phyloP scores from a whole-genome alignment of 1,284 basidiomycete species.

The Rhodotorula sp. region DNA sequence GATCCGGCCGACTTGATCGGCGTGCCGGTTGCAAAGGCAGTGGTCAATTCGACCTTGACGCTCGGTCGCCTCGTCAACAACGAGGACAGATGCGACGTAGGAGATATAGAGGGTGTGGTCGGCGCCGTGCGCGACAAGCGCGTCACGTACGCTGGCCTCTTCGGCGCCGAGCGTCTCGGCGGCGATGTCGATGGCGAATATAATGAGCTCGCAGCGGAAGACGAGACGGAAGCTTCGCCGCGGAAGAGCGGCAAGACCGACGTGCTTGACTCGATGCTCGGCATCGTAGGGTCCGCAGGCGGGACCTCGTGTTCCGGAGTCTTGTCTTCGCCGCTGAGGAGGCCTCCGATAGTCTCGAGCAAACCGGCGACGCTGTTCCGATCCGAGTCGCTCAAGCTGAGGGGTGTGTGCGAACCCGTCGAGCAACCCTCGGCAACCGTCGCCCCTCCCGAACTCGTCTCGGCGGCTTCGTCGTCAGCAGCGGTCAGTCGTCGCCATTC shows the following conservation, averaged over 20 bases:
- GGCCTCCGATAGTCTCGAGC: not conserved
- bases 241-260: too few relatives aligned
- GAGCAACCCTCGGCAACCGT: not conserved
- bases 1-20: not conserved
- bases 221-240: too few relatives aligned
- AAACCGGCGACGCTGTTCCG: not conserved
- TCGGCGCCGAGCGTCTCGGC: not conserved
- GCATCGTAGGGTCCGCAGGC: not conserved
- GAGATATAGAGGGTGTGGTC: not conserved
- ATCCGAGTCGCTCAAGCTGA: slow-evolving; percentile 1
- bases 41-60: not conserved
- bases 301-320: not conserved
- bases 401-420: not conserved
- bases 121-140: not conserved
- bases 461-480: not conserved
- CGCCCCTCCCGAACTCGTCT: not conserved
- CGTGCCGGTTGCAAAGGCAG: not conserved
- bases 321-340: not conserved
- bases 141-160: not conserved
- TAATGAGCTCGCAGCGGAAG: too few relatives aligned
- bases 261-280: not conserved
- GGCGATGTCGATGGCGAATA: not conserved
- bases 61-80: not conserved
- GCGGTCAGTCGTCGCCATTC: not conserved
- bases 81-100: not conserved